Conservation (phyloP, 2,329 filamentous ascomycete species). For the Alternaria consortialis region DNA sequence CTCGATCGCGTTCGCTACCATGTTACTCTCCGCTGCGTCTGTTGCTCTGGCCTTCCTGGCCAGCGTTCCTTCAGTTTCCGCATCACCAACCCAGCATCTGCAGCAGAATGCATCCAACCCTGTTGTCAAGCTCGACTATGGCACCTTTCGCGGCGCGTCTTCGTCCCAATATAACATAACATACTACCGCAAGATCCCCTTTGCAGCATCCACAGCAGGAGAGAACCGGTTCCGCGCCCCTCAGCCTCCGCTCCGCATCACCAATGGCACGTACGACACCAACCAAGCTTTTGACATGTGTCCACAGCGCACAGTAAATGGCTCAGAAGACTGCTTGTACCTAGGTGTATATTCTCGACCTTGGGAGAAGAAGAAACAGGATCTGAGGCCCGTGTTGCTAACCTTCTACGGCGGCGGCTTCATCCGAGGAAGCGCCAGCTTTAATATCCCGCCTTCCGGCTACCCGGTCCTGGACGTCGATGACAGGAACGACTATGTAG, state of each 20-base stretch:
- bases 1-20: constrained; percentile 7
- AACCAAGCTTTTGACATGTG: constrained; percentile 66
- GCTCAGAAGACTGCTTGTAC: constrained; percentile 70
- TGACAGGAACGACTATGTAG: constrained; percentile 59
- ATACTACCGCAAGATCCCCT: constrained; percentile 69
- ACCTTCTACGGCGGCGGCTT: constrained; percentile 70
- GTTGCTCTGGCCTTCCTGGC: constrained; percentile 18
- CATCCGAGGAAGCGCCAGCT: constrained; percentile 65
- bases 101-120: constrained; percentile 25
- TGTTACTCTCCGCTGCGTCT: constrained; percentile 18
- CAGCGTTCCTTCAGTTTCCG: constrained; percentile 10
- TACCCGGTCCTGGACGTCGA: constrained; percentile 68
- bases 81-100: constrained; percentile 15
- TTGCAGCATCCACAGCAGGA: constrained; percentile 66
- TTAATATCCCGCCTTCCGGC: constrained; percentile 64
- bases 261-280: constrained; percentile 63
- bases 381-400: constrained; percentile 66
- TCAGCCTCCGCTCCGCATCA: constrained; percentile 62
- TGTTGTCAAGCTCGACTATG: constrained; percentile 45
- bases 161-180: constrained; percentile 64
- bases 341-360: constrained; percentile 68
- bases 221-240: constrained; percentile 68
- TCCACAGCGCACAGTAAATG: constrained; percentile 63
- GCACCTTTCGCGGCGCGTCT: constrained; percentile 63
- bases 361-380: constrained; percentile 53